A percentile compares a stretch with the other conserved stretches of the same genome.
Conservation (phyloP, 352 stramenopile genomes). For the Globisporangium paddicum region DNA sequence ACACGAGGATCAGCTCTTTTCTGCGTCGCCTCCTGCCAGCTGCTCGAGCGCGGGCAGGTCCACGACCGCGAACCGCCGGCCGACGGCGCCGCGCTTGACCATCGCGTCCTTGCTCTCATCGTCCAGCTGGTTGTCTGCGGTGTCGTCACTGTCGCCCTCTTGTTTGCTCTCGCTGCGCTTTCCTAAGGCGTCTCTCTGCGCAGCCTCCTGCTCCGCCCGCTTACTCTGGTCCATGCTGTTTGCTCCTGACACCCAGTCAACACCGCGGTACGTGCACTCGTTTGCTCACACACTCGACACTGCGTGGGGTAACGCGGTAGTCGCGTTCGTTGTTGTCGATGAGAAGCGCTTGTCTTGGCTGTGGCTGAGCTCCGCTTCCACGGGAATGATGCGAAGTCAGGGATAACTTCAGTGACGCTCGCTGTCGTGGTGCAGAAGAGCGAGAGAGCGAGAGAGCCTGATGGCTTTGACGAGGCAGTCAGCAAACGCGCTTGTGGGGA, state of each 20-base stretch:
- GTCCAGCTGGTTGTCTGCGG: neutral
- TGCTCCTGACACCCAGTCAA: neutral
- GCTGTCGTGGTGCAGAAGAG: too few relatives aligned
- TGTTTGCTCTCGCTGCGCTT: slow-evolving; percentile 13
- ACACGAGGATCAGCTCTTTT: neutral
- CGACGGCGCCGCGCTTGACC: slow-evolving; percentile 9
- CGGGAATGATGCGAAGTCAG: too few relatives aligned
- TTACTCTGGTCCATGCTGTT: neutral
- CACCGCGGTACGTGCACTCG: too few relatives aligned
- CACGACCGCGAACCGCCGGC: slow-evolving; percentile 12
- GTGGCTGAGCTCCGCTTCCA: too few relatives aligned
- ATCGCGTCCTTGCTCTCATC: slow-evolving; percentile 13
- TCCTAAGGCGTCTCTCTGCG: neutral
- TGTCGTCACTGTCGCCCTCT: neutral
- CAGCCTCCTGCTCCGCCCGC: neutral
- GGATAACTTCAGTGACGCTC: too few relatives aligned
- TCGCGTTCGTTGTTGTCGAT: too few relatives aligned
- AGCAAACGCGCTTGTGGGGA: too few relatives aligned
- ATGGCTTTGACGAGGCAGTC: too few relatives aligned
- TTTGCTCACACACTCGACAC: too few relatives aligned
- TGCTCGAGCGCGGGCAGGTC: slow-evolving; percentile 4
- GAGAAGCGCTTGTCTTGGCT: too few relatives aligned
- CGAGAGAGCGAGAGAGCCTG: too few relatives aligned
- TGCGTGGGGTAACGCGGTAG: too few relatives aligned
- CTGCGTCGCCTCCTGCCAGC: neutral